Conservation (phyloP, 192 early-diverging fungal species). For the Rhizoclosmatium sp. region DNA sequence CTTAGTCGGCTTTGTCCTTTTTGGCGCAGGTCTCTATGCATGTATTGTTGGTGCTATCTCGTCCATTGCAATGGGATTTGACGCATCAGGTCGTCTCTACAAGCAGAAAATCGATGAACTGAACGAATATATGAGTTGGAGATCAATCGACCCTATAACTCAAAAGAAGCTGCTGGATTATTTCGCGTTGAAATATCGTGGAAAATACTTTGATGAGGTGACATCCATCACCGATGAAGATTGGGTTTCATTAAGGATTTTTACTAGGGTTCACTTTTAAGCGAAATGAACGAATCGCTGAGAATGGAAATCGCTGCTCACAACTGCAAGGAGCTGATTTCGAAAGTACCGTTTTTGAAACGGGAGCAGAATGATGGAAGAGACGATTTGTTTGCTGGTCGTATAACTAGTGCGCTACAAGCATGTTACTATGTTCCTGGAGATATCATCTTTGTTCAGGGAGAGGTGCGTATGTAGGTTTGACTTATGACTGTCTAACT, state of each 20-base stretch:
- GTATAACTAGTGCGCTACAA: constrained; percentile 47
- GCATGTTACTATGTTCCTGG: constrained; percentile 51
- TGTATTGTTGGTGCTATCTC: constrained; percentile 34
- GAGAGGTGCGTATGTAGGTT: constrained; percentile 29
- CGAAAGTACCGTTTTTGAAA: constrained; percentile 56
- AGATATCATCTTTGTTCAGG: constrained; percentile 56
- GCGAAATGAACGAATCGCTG: constrained; percentile 53
- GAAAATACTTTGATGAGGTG: constrained; percentile 60
- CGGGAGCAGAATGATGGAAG: constrained; percentile 49
- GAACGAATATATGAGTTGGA: constrained; percentile 42
- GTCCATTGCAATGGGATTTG: constrained; percentile 26
- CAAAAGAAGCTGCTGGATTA: constrained; percentile 36
- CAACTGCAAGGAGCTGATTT: constrained; percentile 56
- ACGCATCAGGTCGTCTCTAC: constrained; percentile 37
- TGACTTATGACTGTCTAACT: neutral
- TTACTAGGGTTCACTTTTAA: constrained; percentile 35
- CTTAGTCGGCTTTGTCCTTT: neutral
- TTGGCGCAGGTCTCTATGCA: constrained; percentile 31
- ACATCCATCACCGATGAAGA: constrained; percentile 42
- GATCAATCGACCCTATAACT: constrained; percentile 10
- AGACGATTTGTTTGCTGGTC: constrained; percentile 52
- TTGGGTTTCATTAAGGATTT: constrained; percentile 40
- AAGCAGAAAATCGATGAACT: constrained; percentile 48
- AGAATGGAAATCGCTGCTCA: constrained; percentile 56
- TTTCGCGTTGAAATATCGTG: constrained; percentile 47